These are phyloP conservation scores for Phytophthora sp. DNA, from an alignment of 352 stramenopile species.

Conservation along the genomic window DNA sequence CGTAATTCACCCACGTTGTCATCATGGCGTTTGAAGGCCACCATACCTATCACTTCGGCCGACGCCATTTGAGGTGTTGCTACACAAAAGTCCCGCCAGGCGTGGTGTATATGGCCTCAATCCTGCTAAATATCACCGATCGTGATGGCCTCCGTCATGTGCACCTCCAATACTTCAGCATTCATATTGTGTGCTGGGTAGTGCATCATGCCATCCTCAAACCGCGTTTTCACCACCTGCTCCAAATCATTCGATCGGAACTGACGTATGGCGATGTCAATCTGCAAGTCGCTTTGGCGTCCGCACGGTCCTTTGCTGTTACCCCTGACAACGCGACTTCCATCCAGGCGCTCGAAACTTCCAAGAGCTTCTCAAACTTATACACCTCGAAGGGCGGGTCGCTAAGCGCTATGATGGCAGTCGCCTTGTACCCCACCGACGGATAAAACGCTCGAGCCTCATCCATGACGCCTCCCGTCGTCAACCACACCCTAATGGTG, in stretches of 20 bases:
- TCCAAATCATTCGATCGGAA: conserved; percentile 18
- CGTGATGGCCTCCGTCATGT: conserved; percentile 18
- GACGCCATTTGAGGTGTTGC: conserved; percentile 11
- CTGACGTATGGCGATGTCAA: conserved; percentile 20
- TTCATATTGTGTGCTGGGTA: conserved; percentile 32
- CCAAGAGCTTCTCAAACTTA: conserved; percentile 36
- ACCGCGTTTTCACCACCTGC: conserved; percentile 27
- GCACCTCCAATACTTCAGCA: conserved; percentile 11
- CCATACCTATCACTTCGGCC: conserved; percentile 23
- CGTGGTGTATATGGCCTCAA: conserved; percentile 25
- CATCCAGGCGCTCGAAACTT: no score
- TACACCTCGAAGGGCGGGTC: conserved; percentile 36
- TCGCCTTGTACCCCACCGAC: conserved; percentile 34
- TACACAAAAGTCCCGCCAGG: conserved; percentile 36
- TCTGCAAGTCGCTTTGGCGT: neutral
- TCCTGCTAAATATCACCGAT: conserved; percentile 27
- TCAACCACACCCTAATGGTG: conserved; percentile 45
- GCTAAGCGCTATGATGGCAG: conserved; percentile 19
- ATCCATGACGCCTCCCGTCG: conserved; percentile 34
- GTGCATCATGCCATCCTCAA: conserved; percentile 29
- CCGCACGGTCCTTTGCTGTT: neutral
- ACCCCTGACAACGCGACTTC: no score
- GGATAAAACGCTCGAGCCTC: conserved; percentile 40
- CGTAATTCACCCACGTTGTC: conserved; percentile 22
- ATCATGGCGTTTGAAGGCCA: conserved; percentile 19